Evolutionary conservation across 192 early-diverging fungal genomes (phyloP).

Genomic region (Chytriomyces hyalinus): DNA sequence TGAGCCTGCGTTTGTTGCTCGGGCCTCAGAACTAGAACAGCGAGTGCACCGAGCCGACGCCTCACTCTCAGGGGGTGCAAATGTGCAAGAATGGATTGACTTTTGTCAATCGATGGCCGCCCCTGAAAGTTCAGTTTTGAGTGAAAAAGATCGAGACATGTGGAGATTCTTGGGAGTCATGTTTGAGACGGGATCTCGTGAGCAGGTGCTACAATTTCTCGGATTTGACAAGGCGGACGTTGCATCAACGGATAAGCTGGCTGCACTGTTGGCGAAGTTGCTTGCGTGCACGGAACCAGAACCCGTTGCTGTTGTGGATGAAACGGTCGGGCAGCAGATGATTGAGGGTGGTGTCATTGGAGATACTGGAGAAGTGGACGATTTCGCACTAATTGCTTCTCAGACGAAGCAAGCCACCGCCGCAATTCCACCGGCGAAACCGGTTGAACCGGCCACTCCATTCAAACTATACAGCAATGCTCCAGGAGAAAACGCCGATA

Average conservation of each 20-base stretch:
- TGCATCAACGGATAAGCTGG: conserved; percentile 56
- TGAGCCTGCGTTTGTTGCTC: conserved; percentile 71
- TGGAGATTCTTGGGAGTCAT: conserved; percentile 88
- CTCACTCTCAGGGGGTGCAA: conserved; percentile 43
- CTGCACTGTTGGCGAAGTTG: conserved; percentile 54
- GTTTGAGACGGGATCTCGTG: conserved; percentile 78
- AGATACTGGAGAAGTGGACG: conserved; percentile 37
- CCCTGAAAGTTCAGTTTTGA: conserved; percentile 29
- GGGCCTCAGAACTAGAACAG: conserved; percentile 74
- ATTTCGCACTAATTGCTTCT: conserved; percentile 58
- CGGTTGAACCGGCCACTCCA: conserved; percentile 29
- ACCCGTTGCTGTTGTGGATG: conserved; percentile 16
- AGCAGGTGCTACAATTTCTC: conserved; percentile 83
- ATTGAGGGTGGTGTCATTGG: conserved; percentile 31
- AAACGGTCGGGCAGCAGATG: conserved; percentile 26
- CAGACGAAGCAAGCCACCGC: conserved; percentile 32
- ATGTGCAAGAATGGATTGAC: conserved; percentile 35
- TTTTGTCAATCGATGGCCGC: conserved; percentile 49
- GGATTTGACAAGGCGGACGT: conserved; percentile 78
- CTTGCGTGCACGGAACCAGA: conserved; percentile 34
- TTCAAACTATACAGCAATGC: conserved; percentile 48
- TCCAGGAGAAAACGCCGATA: conserved; percentile 64
- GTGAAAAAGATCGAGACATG: conserved; percentile 51
- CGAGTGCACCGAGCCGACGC: conserved; percentile 36
- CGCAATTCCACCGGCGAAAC: background rate